phyloP scores from a whole-genome alignment of 2,329 filamentous ascomycete species.

The Lasiodiplodia theobromae region DNA sequence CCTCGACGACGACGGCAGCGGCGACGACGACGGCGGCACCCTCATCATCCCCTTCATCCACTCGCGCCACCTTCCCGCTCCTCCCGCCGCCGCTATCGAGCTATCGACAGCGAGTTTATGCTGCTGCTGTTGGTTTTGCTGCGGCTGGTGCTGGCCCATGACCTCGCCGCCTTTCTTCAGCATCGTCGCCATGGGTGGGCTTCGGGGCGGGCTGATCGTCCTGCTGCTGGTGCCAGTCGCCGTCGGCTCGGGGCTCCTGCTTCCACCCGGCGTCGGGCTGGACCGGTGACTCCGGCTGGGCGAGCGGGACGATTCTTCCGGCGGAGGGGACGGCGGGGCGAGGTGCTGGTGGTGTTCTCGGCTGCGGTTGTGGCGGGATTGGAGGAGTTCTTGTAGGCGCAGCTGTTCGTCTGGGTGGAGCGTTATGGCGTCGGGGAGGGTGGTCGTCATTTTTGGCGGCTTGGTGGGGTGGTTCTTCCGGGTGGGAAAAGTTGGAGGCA shows the following conservation, averaged over 20 bases:
- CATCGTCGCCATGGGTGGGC: neutral
- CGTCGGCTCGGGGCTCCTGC: neutral
- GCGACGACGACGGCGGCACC: conserved; percentile 35
- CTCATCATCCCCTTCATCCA: conserved; percentile 48
- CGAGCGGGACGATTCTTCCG: neutral
- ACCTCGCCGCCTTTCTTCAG: neutral
- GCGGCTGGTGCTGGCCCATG: conserved; percentile 25
- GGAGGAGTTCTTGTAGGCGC: neutral
- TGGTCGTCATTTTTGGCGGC: neutral
- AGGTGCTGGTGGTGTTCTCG: neutral
- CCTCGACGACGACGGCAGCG: neutral
- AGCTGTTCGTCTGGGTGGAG: conserved; percentile 20
- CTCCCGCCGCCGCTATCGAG: conserved; percentile 31
- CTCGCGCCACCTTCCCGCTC: conserved; percentile 40
- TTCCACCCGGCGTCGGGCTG: neutral
- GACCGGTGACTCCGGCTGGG: conserved; percentile 4
- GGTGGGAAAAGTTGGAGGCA: no score
- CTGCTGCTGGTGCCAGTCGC: neutral
- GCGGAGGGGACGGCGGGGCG: neutral
- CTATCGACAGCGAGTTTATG: no score
- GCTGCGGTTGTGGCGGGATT: neutral
- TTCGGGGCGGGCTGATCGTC: neutral
- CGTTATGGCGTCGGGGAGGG: conserved; percentile 18
- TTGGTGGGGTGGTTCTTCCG: no score
- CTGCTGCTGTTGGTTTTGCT: neutral